A percentile compares a stretch with the other conserved stretches of the same genome.
These are phyloP conservation scores for Colletotrichum scovillei DNA, from an alignment of 2,329 filamentous ascomycete genomes.

Conservation along the genomic window DNA sequence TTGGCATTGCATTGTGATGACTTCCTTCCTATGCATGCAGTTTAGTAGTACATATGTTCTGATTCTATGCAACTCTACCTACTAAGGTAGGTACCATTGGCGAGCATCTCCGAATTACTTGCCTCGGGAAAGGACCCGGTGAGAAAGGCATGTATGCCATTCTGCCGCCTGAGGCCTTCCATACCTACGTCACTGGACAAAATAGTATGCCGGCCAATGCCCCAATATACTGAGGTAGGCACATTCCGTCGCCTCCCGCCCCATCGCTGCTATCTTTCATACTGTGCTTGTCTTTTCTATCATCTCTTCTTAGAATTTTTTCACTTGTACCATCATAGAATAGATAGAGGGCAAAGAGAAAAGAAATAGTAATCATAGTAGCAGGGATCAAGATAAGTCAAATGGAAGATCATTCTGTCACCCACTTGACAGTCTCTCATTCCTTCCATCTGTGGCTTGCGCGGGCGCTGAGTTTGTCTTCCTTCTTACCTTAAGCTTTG, in stretches of 20 bases:
- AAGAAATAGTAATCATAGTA: too few relatives aligned
- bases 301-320: too few relatives aligned
- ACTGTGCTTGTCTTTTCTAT: too few relatives aligned
- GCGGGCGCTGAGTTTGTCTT: neutral
- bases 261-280: too few relatives aligned
- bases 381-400: too few relatives aligned
- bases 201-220: too few relatives aligned
- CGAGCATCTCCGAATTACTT: neutral
- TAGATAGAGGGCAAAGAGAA: too few relatives aligned
- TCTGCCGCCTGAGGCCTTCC: neutral
- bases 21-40: neutral
- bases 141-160: neutral
- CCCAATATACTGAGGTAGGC: too few relatives aligned
- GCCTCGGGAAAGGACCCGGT: neutral
- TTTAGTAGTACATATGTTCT: neutral
- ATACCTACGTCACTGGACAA: neutral
- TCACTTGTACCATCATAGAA: too few relatives aligned
- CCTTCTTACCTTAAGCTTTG: constrained; percentile 16
- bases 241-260: too few relatives aligned
- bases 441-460: neutral
- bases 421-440: neutral
- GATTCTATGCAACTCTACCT: neutral
- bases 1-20: neutral
- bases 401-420: too few relatives aligned
- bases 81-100: neutral